Evolutionary conservation across 805 yeast species (phyloP).

Genomic region (Saitoella complicata): DNA sequence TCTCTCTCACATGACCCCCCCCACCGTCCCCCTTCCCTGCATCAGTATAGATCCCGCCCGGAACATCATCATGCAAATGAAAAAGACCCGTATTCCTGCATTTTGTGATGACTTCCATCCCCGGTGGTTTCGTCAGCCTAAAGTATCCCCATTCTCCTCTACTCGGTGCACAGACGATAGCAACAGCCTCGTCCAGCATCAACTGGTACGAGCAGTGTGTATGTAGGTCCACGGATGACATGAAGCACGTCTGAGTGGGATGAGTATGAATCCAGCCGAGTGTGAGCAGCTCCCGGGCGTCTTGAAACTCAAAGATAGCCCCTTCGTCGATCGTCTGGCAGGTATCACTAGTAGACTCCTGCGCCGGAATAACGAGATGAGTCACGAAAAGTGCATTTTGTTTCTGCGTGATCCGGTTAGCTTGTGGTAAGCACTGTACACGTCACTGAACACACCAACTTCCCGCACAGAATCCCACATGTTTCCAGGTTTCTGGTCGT

Average conservation of each 20-base stretch:
- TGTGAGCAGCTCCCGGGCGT: slow-evolving; percentile 39
- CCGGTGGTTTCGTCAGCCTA: slow-evolving; percentile 50
- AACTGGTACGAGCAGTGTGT: slow-evolving; percentile 54
- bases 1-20: slow-evolving; percentile 34
- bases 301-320: slow-evolving; percentile 37
- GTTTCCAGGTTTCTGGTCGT: slow-evolving; percentile 40
- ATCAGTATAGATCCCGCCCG: slow-evolving; percentile 29
- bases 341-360: slow-evolving; percentile 44
- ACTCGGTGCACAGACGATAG: slow-evolving; percentile 47
- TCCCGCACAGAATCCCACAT: slow-evolving; percentile 53
- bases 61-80: slow-evolving; percentile 41
- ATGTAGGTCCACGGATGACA: slow-evolving; percentile 50
- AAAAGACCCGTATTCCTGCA: slow-evolving; percentile 35
- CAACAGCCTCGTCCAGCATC: slow-evolving; percentile 54
- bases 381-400: slow-evolving; percentile 49
- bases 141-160: slow-evolving; percentile 33
- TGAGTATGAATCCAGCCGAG: slow-evolving; percentile 65
- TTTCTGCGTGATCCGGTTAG: slow-evolving; percentile 11
- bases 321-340: slow-evolving; percentile 49
- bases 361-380: slow-evolving; percentile 45
- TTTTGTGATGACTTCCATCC: slow-evolving; percentile 36
- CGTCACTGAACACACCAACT: slow-evolving; percentile 17
- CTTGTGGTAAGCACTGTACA: background rate
- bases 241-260: slow-evolving; percentile 56
- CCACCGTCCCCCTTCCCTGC: slow-evolving; percentile 23